phyloP scores from a whole-genome alignment of 2,329 filamentous ascomycete genomes.

The Nemania bipapillata region DNA sequence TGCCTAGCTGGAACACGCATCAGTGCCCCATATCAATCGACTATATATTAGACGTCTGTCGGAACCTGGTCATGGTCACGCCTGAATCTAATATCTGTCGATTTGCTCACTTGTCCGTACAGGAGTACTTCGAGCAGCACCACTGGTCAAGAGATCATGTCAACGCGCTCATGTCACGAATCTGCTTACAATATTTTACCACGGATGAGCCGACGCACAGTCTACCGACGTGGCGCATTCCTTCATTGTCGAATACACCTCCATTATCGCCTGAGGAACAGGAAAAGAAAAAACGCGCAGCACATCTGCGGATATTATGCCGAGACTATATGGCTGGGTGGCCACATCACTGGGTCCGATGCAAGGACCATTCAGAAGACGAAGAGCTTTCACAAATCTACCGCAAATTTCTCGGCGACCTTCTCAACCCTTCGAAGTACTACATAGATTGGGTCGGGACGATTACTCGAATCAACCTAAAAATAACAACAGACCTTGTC shows the following conservation, averaged over 20 bases:
- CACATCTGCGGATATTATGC: conserved; percentile 4
- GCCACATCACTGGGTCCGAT: conserved; percentile 14
- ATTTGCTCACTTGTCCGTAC: conserved; percentile 26
- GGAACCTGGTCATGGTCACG: conserved; percentile 15
- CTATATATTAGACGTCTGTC: conserved; percentile 16
- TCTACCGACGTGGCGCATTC: background rate
- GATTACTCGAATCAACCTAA: conserved; percentile 1
- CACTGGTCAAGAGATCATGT: conserved; percentile 12
- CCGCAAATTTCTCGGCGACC: conserved; percentile 7
- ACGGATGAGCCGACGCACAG: background rate
- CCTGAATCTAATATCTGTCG: conserved; percentile 4
- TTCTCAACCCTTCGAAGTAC: conserved; percentile 3
- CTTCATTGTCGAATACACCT: background rate
- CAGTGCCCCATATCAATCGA: background rate
- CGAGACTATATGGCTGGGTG: conserved; percentile 14
- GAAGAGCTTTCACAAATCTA: conserved; percentile 4
- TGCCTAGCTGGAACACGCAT: background rate
- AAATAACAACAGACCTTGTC: conserved; percentile 8
- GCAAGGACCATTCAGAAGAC: conserved; percentile 4
- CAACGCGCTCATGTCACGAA: conserved; percentile 4
- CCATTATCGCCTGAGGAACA: background rate
- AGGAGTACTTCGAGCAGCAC: conserved; percentile 23
- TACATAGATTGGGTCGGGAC: conserved; percentile 8
- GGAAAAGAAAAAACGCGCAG: background rate
- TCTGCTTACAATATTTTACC: conserved; percentile 4